A percentile compares a stretch with the other conserved stretches of the same genome.
phyloP scores from a whole-genome alignment of 345 rosid genomes.

The Eucalyptus cloeziana region DNA sequence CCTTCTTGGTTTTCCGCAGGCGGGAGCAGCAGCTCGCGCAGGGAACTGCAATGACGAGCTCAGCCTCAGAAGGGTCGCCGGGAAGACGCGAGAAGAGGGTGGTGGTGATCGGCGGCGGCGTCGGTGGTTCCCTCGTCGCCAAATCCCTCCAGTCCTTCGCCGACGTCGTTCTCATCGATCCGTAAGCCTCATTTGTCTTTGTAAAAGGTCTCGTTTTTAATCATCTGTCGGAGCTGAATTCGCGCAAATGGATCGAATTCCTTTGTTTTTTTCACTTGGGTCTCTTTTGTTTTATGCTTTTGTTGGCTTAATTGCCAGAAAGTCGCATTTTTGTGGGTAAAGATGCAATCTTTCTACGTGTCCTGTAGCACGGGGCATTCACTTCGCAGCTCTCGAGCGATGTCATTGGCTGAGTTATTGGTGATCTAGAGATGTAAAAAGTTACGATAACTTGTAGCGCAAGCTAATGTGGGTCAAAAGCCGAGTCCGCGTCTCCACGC shows the following conservation, averaged over 20 bases:
- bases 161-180: constrained; percentile 26
- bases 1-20: background rate
- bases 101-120: constrained; percentile 35
- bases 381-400: background rate
- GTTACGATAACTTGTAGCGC: background rate
- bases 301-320: background rate
- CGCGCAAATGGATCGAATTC: background rate
- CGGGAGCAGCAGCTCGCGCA: background rate
- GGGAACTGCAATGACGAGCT: background rate
- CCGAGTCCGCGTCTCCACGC: background rate
- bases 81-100: background rate
- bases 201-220: background rate
- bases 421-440: background rate
- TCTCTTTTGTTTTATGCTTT: background rate
- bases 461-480: background rate
- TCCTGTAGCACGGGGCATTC: background rate
- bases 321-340: background rate
- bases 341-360: background rate
- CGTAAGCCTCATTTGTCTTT: constrained; percentile 3
- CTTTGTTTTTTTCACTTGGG: background rate
- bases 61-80: background rate
- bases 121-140: constrained; percentile 31
- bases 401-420: background rate
- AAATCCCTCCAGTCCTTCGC: constrained; percentile 24
- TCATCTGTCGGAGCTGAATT: background rate